These are phyloP conservation scores for Stagonosporopsis vannaccii DNA, from an alignment of 2,329 filamentous ascomycete genomes.

Conservation along the genomic window DNA sequence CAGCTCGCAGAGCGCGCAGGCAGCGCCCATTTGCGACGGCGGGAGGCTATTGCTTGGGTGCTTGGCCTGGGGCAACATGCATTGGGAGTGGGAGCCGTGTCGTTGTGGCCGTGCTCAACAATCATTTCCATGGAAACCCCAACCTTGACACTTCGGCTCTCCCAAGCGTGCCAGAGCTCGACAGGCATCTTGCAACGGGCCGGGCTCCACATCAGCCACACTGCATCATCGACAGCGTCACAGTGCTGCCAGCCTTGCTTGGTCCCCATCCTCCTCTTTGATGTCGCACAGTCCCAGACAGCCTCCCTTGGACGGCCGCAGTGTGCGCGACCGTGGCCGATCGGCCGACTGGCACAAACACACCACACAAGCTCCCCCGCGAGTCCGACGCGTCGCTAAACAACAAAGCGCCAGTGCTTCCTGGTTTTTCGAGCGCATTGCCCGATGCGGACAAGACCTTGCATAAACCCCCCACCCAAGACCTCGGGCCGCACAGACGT, in stretches of 20 bases:
- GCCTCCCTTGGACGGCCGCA: slow-evolving; percentile 5
- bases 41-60: slow-evolving; percentile 21
- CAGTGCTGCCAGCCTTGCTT: slow-evolving; percentile 29
- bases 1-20: slow-evolving; percentile 13
- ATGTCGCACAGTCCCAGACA: slow-evolving; percentile 28
- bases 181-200: slow-evolving; percentile 33
- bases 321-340: slow-evolving; percentile 11
- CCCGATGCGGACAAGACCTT: slow-evolving; percentile 14
- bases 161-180: slow-evolving; percentile 10
- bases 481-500: slow-evolving; percentile 13
- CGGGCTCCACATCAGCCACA: slow-evolving; percentile 32
- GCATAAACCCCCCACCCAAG: slow-evolving; percentile 12
- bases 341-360: slow-evolving; percentile 2
- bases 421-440: slow-evolving; percentile 12
- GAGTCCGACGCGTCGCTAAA: slow-evolving; percentile 16
- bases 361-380: slow-evolving; percentile 6
- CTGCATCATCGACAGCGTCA: slow-evolving; percentile 25
- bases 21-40: slow-evolving; percentile 19
- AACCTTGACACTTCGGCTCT: slow-evolving; percentile 28
- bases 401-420: slow-evolving; percentile 17
- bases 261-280: slow-evolving; percentile 1
- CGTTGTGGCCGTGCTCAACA: slow-evolving; percentile 29
- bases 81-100: slow-evolving; percentile 14
- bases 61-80: slow-evolving; percentile 24
- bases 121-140: slow-evolving; percentile 35